Evolutionary conservation across 108 stramenopile genomes (phyloP).

Genomic region (Cyclotella sp.): DNA sequence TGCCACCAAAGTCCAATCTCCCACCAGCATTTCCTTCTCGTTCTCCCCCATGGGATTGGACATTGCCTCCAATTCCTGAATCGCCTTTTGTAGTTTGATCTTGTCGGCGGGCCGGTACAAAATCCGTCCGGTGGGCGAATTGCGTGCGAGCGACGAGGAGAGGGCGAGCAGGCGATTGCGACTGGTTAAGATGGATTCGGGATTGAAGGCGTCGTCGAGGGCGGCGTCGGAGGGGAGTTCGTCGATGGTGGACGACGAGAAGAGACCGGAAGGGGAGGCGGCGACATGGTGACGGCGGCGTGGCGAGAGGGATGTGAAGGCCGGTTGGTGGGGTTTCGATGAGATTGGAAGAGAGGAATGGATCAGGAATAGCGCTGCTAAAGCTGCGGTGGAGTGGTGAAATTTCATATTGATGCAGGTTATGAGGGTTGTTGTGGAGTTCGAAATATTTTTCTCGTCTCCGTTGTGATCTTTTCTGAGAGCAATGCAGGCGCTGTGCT

Average conservation of each 20-base stretch:
- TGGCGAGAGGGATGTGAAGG: neutral
- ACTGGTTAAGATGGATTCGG: constrained; percentile 14
- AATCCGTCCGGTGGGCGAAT: constrained; percentile 34
- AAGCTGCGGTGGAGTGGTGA: neutral
- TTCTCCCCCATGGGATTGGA: neutral
- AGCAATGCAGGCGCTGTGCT: no score
- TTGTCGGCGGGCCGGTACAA: constrained; percentile 20
- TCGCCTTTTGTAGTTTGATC: constrained; percentile 24
- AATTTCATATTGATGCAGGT: neutral
- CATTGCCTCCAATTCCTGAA: constrained; percentile 35
- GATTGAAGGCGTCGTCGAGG: neutral
- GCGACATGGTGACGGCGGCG: neutral
- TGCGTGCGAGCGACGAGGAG: constrained; percentile 8
- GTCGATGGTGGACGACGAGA: constrained; percentile 9
- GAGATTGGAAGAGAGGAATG: neutral
- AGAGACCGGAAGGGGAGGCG: neutral
- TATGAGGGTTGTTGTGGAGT: no score
- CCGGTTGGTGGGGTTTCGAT: neutral
- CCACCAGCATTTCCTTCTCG: constrained; percentile 49
- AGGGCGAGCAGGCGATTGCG: constrained; percentile 40
- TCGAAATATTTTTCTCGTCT: neutral
- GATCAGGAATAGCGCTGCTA: neutral
- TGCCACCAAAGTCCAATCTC: constrained; percentile 76
- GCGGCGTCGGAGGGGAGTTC: constrained; percentile 26
- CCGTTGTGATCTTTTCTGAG: no score